Evolutionary conservation across 768 basidiomycete genomes (phyloP).

Genomic region (Pleurotus ostreatus): DNA sequence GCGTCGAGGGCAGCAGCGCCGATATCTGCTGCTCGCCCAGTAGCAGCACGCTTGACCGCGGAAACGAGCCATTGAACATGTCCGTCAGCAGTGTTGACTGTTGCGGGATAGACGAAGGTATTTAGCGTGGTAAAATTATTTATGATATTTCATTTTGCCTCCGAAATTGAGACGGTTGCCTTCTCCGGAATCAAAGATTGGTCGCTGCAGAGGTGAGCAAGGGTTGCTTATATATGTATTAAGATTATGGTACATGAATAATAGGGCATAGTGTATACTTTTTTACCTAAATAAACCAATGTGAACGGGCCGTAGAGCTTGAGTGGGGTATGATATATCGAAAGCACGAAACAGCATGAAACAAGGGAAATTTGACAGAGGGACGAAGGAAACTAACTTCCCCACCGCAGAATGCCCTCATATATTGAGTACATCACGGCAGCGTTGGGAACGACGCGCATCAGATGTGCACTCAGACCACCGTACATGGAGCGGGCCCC

Average conservation of each 20-base stretch:
- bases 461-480: slow-evolving; percentile 89
- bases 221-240: not conserved
- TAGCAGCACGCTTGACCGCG: slow-evolving; percentile 63
- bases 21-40: slow-evolving; percentile 57
- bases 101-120: no score
- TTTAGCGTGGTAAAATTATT: no score
- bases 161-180: no score
- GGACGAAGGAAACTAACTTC: slow-evolving; percentile 10
- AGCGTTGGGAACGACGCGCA: slow-evolving; percentile 97
- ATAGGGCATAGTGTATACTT: not conserved
- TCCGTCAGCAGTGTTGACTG: not conserved
- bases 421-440: slow-evolving; percentile 97
- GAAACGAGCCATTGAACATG: slow-evolving; percentile 37
- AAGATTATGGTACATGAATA: not conserved
- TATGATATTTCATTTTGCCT: no score
- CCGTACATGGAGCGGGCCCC: slow-evolving; percentile 84
- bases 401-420: slow-evolving; percentile 75
- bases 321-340: not conserved
- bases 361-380: not conserved
- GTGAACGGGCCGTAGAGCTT: not conserved
- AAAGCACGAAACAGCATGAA: not conserved
- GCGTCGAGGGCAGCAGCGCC: slow-evolving; percentile 66
- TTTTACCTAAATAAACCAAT: not conserved
- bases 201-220: no score
- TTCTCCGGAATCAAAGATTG: no score